phyloP scores from a whole-genome alignment of 306 rosid genomes.

The Echinosophora koreensis region DNA sequence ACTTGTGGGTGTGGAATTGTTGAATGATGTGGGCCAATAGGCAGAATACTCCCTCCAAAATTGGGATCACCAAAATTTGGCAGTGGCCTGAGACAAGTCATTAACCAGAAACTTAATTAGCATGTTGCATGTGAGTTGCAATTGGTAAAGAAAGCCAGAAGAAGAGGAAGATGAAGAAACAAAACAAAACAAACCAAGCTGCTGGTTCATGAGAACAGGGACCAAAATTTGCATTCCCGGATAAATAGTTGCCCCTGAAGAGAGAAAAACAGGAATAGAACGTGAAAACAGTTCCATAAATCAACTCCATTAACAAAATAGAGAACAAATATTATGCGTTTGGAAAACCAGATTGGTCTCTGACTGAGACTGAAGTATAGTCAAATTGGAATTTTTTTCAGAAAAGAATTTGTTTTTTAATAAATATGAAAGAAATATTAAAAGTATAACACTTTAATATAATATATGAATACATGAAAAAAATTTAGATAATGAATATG shows the following conservation, averaged over 20 bases:
- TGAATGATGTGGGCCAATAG: slow-evolving; percentile 64
- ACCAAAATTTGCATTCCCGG: slow-evolving; percentile 53
- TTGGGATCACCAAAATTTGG: slow-evolving; percentile 61
- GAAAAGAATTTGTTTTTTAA: neutral
- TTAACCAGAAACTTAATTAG: slow-evolving; percentile 37
- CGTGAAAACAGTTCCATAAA: slow-evolving; percentile 39
- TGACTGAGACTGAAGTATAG: neutral
- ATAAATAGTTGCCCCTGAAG: slow-evolving; percentile 61
- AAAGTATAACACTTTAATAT: slow-evolving; percentile 8
- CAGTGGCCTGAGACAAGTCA: slow-evolving; percentile 61
- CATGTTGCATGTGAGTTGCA: slow-evolving; percentile 6
- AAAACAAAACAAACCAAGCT: slow-evolving; percentile 60
- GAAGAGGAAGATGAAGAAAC: slow-evolving; percentile 21
- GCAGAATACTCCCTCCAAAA: slow-evolving; percentile 56
- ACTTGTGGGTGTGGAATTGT: slow-evolving; percentile 60
- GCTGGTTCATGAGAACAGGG: slow-evolving; percentile 63
- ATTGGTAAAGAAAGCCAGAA: slow-evolving; percentile 6
- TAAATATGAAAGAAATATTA: neutral
- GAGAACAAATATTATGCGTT: slow-evolving; percentile 24
- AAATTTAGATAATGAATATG: neutral
- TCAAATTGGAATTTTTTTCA: neutral
- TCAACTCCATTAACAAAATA: slow-evolving; percentile 12
- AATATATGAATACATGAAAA: neutral
- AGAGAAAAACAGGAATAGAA: slow-evolving; percentile 39
- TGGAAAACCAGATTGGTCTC: slow-evolving; percentile 27